These are phyloP conservation scores for Lasiodiplodia sp. DNA, from an alignment of 2,329 filamentous ascomycete genomes.

Conservation along the genomic window DNA sequence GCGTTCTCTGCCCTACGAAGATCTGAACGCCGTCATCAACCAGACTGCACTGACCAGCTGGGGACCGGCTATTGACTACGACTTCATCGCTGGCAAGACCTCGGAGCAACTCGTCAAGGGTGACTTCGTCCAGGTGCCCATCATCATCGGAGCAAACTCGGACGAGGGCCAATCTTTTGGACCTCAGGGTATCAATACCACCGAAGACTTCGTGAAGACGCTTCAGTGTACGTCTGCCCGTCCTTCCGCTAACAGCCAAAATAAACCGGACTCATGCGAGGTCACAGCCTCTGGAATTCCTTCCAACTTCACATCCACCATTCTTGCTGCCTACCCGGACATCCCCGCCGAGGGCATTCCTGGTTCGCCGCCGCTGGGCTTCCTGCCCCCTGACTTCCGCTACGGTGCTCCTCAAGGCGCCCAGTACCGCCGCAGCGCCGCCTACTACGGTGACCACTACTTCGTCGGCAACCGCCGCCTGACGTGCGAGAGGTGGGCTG, in stretches of 20 bases:
- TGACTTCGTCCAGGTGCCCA: slow-evolving; percentile 69
- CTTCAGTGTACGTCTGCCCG: slow-evolving; percentile 36
- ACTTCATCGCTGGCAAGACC: slow-evolving; percentile 62
- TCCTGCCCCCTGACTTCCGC: slow-evolving; percentile 28
- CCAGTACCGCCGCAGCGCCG: slow-evolving; percentile 62
- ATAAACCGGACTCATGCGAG: slow-evolving; percentile 42
- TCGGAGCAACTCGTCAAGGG: slow-evolving; percentile 64
- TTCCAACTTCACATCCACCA: slow-evolving; percentile 37
- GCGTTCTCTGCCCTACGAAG: slow-evolving; percentile 65
- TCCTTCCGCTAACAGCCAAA: slow-evolving; percentile 34
- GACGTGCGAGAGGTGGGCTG: slow-evolving; percentile 61
- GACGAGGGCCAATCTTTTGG: slow-evolving; percentile 70
- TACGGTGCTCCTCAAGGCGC: slow-evolving; percentile 36
- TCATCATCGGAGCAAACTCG: slow-evolving; percentile 69
- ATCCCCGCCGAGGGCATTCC: slow-evolving; percentile 28
- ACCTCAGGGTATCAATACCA: slow-evolving; percentile 62
- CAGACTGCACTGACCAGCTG: slow-evolving; percentile 46
- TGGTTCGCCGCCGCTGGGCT: slow-evolving; percentile 19
- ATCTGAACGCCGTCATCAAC: slow-evolving; percentile 64
- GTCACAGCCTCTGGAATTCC: slow-evolving; percentile 41
- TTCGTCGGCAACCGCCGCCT: slow-evolving; percentile 65
- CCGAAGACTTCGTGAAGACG: slow-evolving; percentile 57
- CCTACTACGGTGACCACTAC: slow-evolving; percentile 60
- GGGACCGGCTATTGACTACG: slow-evolving; percentile 61
- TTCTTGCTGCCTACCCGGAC: slow-evolving; percentile 42